Percentiles rank a stretch among this genome's conserved stretches.
Conservation (phyloP, 83 land plant species). For the Isoetes engelmannii region DNA sequence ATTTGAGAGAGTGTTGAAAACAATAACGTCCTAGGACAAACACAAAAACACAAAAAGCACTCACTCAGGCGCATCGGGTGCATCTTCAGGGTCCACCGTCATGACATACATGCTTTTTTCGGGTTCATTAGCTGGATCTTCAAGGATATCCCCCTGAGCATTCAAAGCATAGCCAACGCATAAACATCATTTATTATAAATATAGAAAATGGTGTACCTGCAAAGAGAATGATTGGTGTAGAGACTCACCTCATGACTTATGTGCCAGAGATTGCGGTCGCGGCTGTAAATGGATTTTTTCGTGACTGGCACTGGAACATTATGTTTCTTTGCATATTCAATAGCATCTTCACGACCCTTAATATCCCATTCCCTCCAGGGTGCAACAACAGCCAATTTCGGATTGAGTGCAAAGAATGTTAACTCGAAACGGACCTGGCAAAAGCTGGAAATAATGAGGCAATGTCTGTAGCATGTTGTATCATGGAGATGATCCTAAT, state of each 20-base stretch:
- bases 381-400: slow-evolving; percentile 84
- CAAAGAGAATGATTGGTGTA: neutral
- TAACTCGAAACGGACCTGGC: slow-evolving; percentile 91
- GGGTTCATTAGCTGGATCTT: slow-evolving; percentile 77
- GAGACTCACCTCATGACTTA: slow-evolving; percentile 83
- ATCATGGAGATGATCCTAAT: too few species aligned
- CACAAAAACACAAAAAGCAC: slow-evolving; percentile 12
- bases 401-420: slow-evolving; percentile 95
- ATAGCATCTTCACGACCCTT: slow-evolving; percentile 97
- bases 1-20: too few species aligned
- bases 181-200: neutral
- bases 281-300: slow-evolving; percentile 98
- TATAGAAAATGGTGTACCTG: neutral
- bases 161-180: neutral
- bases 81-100: slow-evolving; percentile 86
- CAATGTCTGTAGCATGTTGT: too few species aligned
- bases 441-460: neutral
- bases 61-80: slow-evolving; percentile 87
- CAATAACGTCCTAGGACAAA: too few species aligned
- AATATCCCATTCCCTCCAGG: slow-evolving; percentile 99
- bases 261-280: slow-evolving; percentile 95
- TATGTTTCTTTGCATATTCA: slow-evolving; percentile 94
- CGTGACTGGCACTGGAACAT: slow-evolving; percentile 91
- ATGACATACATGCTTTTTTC: slow-evolving; percentile 54
- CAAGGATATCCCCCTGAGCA: slow-evolving; percentile 86